Evolutionary conservation across 805 yeast genomes (phyloP).

Genomic region (Lipomyces kockii): DNA sequence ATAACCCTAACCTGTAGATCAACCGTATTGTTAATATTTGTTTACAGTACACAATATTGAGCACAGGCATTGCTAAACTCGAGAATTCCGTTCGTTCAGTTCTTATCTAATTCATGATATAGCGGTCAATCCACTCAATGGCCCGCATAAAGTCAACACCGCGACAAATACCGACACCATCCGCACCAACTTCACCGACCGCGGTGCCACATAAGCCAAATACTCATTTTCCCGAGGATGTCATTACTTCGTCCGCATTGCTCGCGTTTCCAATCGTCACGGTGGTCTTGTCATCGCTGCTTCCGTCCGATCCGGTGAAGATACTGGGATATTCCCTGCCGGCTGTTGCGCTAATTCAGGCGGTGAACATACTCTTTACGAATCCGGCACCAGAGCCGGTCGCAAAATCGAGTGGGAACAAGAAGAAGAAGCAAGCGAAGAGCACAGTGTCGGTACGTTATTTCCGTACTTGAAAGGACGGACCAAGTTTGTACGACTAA

Average conservation of each 20-base stretch:
- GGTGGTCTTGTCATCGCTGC: slow-evolving; percentile 34
- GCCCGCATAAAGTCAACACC: slow-evolving; percentile 23
- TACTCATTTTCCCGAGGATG: not conserved
- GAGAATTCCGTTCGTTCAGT: not conserved
- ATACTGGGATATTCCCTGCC: slow-evolving; percentile 3
- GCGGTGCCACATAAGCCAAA: not conserved
- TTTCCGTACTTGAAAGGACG: not conserved
- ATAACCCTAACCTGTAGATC: no score
- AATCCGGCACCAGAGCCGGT: not conserved
- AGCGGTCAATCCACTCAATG: not conserved
- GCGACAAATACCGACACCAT: slow-evolving; percentile 1
- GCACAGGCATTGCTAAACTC: not conserved
- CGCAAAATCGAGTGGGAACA: not conserved
- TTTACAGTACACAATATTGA: no score
- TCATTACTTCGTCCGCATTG: slow-evolving; percentile 9
- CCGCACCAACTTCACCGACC: slow-evolving; percentile 12
- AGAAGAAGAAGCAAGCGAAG: slow-evolving; percentile 11
- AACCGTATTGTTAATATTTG: no score
- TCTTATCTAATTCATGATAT: not conserved
- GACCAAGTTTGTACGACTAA: not conserved
- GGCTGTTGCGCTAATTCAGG: not conserved
- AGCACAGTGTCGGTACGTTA: slow-evolving; percentile 4
- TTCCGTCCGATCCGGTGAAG: slow-evolving; percentile 30
- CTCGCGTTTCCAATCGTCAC: slow-evolving; percentile 23
- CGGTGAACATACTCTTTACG: not conserved